Conservation (phyloP, 345 rosid species). For the Corchorus capsularis region DNA sequence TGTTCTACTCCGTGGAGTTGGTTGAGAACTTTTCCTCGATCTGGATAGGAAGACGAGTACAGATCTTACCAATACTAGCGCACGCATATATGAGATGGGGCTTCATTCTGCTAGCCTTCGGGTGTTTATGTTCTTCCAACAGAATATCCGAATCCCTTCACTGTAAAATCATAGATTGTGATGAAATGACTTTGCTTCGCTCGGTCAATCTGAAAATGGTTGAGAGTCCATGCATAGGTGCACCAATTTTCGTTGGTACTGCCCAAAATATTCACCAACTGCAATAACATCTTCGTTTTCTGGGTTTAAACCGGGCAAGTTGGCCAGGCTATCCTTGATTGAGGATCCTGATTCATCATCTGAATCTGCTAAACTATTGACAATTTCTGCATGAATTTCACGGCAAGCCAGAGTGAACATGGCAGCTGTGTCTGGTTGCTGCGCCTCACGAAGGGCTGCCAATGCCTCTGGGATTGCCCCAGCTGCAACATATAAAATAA, state of each 20-base stretch:
- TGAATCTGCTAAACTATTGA: conserved; percentile 36
- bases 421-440: conserved; percentile 89
- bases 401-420: conserved; percentile 90
- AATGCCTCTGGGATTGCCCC: conserved; percentile 90
- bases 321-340: conserved; percentile 26
- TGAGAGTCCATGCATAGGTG: conserved; percentile 91
- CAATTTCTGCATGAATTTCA: conserved; percentile 65
- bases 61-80: background rate
- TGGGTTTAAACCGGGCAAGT: conserved; percentile 69
- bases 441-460: conserved; percentile 80
- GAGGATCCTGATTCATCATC: conserved; percentile 49
- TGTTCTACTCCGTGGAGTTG: background rate
- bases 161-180: background rate
- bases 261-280: conserved; percentile 77
- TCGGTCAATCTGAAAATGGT: conserved; percentile 62
- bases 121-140: background rate
- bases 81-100: background rate
- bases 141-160: background rate
- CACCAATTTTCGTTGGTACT: conserved; percentile 88
- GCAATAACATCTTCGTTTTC: conserved; percentile 77
- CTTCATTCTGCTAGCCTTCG: background rate
- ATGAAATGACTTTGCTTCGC: background rate
- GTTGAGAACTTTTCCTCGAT: background rate
- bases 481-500: conserved; percentile 84
- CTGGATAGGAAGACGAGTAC: background rate